Percentiles rank a stretch among this genome's conserved stretches.
phyloP scores from a whole-genome alignment of 1,284 basidiomycete genomes.

The Leccinum fallax region DNA sequence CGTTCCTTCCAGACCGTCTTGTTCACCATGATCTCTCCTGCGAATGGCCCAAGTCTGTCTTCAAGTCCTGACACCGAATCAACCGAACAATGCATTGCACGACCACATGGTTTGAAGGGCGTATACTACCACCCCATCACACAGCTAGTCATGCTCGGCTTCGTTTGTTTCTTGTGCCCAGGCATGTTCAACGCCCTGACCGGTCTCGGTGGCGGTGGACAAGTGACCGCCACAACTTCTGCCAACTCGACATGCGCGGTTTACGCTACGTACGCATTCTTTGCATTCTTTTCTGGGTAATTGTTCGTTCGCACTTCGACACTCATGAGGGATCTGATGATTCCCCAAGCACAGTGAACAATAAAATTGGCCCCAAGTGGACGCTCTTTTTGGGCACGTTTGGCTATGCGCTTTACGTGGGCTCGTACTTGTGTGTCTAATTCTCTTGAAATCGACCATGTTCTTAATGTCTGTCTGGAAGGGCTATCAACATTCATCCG shows the following conservation, averaged over 20 bases:
- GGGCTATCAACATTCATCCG: constrained; percentile 41
- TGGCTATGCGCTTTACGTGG: constrained; percentile 57
- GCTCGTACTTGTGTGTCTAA: constrained; percentile 43
- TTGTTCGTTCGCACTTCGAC: neutral
- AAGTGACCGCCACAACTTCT: constrained; percentile 34
- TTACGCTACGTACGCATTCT: constrained; percentile 47
- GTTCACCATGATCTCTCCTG: constrained; percentile 3
- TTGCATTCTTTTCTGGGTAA: constrained; percentile 49
- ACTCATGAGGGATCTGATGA: neutral
- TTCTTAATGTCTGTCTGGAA: no score
- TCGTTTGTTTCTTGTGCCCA: constrained; percentile 44
- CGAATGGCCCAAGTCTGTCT: neutral
- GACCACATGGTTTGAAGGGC: constrained; percentile 27
- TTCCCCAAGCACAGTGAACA: constrained; percentile 47
- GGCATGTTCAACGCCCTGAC: constrained; percentile 38
- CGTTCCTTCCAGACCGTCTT: neutral
- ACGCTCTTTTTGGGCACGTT: constrained; percentile 56
- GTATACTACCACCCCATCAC: constrained; percentile 37
- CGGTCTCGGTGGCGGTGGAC: constrained; percentile 43
- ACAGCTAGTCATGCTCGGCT: constrained; percentile 39
- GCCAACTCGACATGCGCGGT: constrained; percentile 44
- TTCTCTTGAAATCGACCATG: no score
- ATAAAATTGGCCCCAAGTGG: constrained; percentile 53
- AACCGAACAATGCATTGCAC: constrained; percentile 10
- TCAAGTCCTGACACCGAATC: constrained; percentile 1